Evolutionary conservation across 108 stramenopile species (phyloP).

Genomic region (Cyclotella sp.): DNA sequence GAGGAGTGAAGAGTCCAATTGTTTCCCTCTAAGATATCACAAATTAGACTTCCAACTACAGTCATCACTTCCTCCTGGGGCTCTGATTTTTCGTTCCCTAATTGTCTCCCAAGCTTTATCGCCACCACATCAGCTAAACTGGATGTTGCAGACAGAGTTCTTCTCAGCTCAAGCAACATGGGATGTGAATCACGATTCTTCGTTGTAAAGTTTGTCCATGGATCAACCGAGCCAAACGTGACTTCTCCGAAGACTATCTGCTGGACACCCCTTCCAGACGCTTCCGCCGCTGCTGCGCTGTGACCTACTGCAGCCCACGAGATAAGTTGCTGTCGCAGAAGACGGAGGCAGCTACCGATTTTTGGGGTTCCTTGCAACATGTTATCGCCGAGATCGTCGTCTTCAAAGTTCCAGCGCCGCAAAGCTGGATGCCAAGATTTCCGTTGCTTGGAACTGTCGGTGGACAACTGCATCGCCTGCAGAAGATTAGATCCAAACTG

Average conservation of each 20-base stretch:
- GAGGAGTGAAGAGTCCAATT: constrained; percentile 57
- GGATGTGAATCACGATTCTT: constrained; percentile 70
- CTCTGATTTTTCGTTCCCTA: constrained; percentile 51
- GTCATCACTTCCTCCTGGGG: constrained; percentile 39
- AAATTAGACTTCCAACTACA: constrained; percentile 61
- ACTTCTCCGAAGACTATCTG: constrained; percentile 80
- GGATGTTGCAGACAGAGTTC: constrained; percentile 72
- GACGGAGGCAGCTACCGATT: constrained; percentile 64
- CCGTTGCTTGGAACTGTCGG: constrained; percentile 62
- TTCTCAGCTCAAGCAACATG: constrained; percentile 73
- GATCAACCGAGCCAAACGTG: constrained; percentile 64
- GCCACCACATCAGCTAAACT: constrained; percentile 73
- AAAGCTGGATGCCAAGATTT: constrained; percentile 75
- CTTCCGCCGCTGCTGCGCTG: constrained; percentile 80
- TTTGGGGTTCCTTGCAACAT: constrained; percentile 17
- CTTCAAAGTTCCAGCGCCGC: constrained; percentile 85
- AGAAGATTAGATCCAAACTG: constrained; percentile 75
- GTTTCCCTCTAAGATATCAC: constrained; percentile 75
- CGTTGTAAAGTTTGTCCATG: constrained; percentile 69
- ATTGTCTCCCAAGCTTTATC: constrained; percentile 42
- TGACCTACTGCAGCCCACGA: constrained; percentile 90
- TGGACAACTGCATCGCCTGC: constrained; percentile 78
- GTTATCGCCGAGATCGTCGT: constrained; percentile 44
- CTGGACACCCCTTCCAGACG: constrained; percentile 72
- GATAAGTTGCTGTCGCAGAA: constrained; percentile 84